phyloP scores from a whole-genome alignment of 306 rosid genomes.

The Gleditsia sinensis region DNA sequence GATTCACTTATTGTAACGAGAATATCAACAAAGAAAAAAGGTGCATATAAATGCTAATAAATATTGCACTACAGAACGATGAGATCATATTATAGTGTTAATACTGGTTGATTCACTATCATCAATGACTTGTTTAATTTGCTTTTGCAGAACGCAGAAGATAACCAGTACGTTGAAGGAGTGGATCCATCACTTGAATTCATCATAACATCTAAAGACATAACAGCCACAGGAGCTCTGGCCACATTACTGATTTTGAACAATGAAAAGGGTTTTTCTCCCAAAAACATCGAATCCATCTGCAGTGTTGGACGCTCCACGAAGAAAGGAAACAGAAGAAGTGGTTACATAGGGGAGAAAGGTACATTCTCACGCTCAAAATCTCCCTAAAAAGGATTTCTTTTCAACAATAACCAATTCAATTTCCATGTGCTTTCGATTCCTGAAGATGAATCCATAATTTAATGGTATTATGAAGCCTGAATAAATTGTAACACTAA shows the following conservation, averaged over 20 bases:
- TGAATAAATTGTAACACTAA: neutral
- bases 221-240: slow-evolving; percentile 66
- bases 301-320: slow-evolving; percentile 86
- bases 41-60: neutral
- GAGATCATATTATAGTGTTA: neutral
- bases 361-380: slow-evolving; percentile 38
- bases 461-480: neutral
- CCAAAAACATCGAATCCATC: slow-evolving; percentile 63
- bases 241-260: slow-evolving; percentile 69
- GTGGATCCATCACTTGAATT: slow-evolving; percentile 63
- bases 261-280: slow-evolving; percentile 76
- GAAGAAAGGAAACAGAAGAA: slow-evolving; percentile 63
- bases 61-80: neutral
- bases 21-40: neutral
- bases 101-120: neutral
- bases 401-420: neutral
- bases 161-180: slow-evolving; percentile 57
- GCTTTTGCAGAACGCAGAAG: slow-evolving; percentile 74
- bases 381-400: neutral
- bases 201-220: slow-evolving; percentile 62
- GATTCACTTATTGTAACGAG: neutral
- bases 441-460: neutral
- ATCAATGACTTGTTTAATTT: neutral
- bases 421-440: neutral
- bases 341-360: slow-evolving; percentile 88